Base-by-base conservation (phyloP, 139 green algal species). In the Monoraphidium neglectum region DNA sequence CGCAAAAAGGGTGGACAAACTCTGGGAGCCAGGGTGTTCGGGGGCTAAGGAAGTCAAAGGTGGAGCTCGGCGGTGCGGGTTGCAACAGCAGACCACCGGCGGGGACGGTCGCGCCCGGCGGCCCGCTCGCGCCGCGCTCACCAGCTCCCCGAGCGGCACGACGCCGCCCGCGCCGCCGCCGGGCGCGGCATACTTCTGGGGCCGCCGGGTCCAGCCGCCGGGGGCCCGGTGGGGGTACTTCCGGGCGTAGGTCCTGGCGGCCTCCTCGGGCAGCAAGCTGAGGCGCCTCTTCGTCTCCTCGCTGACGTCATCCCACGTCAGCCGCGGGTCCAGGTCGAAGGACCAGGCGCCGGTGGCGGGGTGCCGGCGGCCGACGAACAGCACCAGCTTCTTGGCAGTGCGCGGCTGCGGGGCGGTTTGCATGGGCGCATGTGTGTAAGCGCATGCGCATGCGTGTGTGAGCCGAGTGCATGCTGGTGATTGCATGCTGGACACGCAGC, bases 311-410 rank as follows among this genome's bases (percentile, higher is more conserved):
- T 62, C 53, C 85, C 85, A 90, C 0, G n/a, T 38, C 24, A 90
- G 72, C 4, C 46, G 69, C 30, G 82, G 79, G 71, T 90, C 88
- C 33, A 90, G 64, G 36, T 70, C 68, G 38, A 90, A 90, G 1
- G 53, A 26, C 82, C 82, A 90, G 57, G 56, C 49, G 26, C 74
- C 76, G 6, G 38, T 53, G 1, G 60, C 56, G 12, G 43, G 21
- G 8, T 78, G 36, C 28, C 72, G 61, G n/a, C 74, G 33, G 4
- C 82, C 85, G 1, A 87, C 32, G 65, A 90, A 90, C 1, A 85
- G 77, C 12, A 90, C 79, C 43, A 86, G 70, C 21, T 77, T 81
- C 74, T 88, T 90, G 65, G 62, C 49, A 4, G 85, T 90, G 61
- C 85, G 82, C 36, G 82, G 85, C 46, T 87, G 82, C 66, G 46